phyloP scores from a whole-genome alignment of 2,329 filamentous ascomycete species.

The Reticulascus tulasneorum region DNA sequence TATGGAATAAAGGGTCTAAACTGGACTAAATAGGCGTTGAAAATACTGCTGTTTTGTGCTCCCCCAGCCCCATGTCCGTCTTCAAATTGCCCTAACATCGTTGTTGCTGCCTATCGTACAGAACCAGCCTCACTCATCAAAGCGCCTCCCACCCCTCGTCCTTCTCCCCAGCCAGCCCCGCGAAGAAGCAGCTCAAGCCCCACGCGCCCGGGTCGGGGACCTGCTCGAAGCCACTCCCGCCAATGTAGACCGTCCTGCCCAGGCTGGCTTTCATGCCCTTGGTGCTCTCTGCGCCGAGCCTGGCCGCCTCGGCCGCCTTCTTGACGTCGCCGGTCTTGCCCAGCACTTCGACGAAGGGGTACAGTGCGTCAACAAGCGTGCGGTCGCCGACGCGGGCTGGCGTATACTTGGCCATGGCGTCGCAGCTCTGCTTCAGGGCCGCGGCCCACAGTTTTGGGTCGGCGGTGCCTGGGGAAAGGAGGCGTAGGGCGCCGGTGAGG shows the following conservation, averaged over 20 bases:
- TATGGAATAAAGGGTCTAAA: no score
- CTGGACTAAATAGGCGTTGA: conserved; percentile 34
- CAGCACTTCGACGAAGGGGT: conserved; percentile 78
- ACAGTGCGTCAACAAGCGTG: conserved; percentile 83
- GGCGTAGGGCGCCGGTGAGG: conserved; percentile 61
- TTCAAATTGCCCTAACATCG: background rate
- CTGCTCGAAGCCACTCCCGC: conserved; percentile 44
- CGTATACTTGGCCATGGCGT: conserved; percentile 76
- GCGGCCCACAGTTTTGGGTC: conserved; percentile 47
- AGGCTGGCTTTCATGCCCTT: conserved; percentile 90
- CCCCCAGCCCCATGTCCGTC: background rate
- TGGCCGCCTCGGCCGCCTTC: conserved; percentile 71
- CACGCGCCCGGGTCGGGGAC: conserved; percentile 65
- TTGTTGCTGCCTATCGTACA: background rate
- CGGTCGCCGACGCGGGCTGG: conserved; percentile 85
- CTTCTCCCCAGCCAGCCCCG: conserved; percentile 62
- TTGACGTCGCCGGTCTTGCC: conserved; percentile 60
- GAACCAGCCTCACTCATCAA: conserved; percentile 9
- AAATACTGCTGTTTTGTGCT: conserved; percentile 18
- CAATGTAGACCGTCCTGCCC: conserved; percentile 79
- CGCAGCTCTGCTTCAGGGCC: conserved; percentile 68
- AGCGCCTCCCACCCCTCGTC: conserved; percentile 34
- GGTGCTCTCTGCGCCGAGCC: conserved; percentile 73
- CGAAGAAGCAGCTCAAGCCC: conserved; percentile 74
- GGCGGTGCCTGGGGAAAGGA: conserved; percentile 35